Evolutionary conservation across 768 basidiomycete species (phyloP).

Genomic region (Boletus rufocinnamomeus): DNA sequence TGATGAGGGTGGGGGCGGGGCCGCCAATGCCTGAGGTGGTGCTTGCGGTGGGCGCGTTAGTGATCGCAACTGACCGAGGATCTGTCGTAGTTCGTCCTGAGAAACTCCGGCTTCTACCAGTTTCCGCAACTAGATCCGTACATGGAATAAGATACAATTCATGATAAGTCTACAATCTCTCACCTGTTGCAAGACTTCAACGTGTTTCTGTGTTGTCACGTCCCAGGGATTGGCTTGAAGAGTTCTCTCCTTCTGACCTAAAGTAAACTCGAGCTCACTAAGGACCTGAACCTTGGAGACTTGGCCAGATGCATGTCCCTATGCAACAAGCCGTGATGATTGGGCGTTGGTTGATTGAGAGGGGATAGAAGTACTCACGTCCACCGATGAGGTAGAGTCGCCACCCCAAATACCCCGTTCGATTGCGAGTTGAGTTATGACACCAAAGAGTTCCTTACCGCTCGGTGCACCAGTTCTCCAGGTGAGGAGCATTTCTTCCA

Average conservation of each 20-base stretch:
- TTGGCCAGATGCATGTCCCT: constrained; percentile 43
- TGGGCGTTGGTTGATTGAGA: not conserved
- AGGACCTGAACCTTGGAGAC: constrained; percentile 80
- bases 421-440: constrained; percentile 75
- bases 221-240: constrained; percentile 78
- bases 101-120: constrained; percentile 81
- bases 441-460: constrained; percentile 83
- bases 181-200: constrained; percentile 81
- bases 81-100: constrained; percentile 76
- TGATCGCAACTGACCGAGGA: constrained; percentile 67
- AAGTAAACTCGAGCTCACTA: constrained; percentile 77
- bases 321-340: constrained; percentile 23
- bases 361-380: constrained; percentile 37
- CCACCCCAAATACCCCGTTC: constrained; percentile 84
- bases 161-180: constrained; percentile 24
- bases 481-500: constrained; percentile 97
- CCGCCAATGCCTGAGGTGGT: constrained; percentile 34
- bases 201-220: constrained; percentile 62
- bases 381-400: constrained; percentile 39
- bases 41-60: constrained; percentile 48
- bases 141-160: constrained; percentile 8
- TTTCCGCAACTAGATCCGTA: constrained; percentile 53
- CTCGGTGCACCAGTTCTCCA: constrained; percentile 88
- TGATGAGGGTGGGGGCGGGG: constrained; percentile 31
- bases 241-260: constrained; percentile 77